Base-by-base conservation (phyloP, 805 yeast species). In the Sugiyamaella boreocaroliniensis region DNA sequence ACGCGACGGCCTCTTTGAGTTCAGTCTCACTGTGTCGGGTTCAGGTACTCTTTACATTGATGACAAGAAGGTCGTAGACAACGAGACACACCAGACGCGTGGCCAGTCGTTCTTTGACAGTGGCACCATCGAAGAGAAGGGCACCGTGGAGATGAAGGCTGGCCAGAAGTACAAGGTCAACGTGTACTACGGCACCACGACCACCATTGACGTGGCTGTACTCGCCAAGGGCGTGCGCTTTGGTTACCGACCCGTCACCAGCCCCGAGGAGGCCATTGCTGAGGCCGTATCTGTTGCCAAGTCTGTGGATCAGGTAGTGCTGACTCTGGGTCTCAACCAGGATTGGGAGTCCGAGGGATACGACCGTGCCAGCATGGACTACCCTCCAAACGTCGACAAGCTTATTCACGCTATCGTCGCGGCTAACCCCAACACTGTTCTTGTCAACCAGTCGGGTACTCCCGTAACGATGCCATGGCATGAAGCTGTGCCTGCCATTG, bases 341-440 rank as follows among this genome's bases (percentile, higher is more conserved):
- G 83, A 79, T 42, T 80, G 79, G 76, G 86, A 82, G 63, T 68
- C 78, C 22, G 86, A 82, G 64, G 83, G 85, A 41, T 74, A 69
- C 57, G 86, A 81, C 62, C 69, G 85, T 60, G 61, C 64, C 2
- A 56, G 70, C 60, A 69, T 82, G 78, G 72, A 73, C 45, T 68
- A 80, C 26, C 86, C 86, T 26, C 75, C 76, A 12, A 57, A 62
- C 45, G 74, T 76, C 26, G 72, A 76, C 50, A 70, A 73, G 45
- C 70, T 81, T 53, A 71, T 80, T 29, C 64, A 60, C 22, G 77
- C 71, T 10, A 73, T 81, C 10, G 53, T 70, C 40, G 67, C 66
- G 32, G 83, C 71, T 18, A 79, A 80, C 58, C 71, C 75, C 26
- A 76, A 80, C 58, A 71, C 77, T 1, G 74, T 77, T 11, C 71